Percentiles rank a stretch among this genome's conserved stretches.
Evolutionary conservation across 805 yeast species (phyloP).

Genomic region (Metschnikowia dekortorum): DNA sequence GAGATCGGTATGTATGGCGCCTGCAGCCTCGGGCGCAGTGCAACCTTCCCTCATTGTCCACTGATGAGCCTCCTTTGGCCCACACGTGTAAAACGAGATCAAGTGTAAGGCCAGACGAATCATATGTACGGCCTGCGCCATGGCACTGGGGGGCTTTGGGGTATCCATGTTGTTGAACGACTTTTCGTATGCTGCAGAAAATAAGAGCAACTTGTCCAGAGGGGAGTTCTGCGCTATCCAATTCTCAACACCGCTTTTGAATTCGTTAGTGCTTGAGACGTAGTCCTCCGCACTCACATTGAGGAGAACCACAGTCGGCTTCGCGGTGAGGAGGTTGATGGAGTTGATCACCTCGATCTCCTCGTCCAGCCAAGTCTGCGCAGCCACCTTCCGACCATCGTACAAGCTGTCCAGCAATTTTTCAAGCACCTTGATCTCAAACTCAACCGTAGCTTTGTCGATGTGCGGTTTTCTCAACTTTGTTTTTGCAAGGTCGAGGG

Average conservation of each 20-base stretch:
- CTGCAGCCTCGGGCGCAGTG: slow-evolving; percentile 98
- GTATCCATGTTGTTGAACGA: slow-evolving; percentile 12
- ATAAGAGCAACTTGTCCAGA: slow-evolving; percentile 38
- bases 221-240: slow-evolving; percentile 73
- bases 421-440: slow-evolving; percentile 28
- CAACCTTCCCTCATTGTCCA: slow-evolving; percentile 95
- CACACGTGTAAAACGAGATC: slow-evolving; percentile 93
- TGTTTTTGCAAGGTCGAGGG: slow-evolving; percentile 29
- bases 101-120: slow-evolving; percentile 33
- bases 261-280: slow-evolving; percentile 47
- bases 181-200: slow-evolving; percentile 49
- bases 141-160: slow-evolving; percentile 33
- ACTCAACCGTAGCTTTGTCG: slow-evolving; percentile 21
- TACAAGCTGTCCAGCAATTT: slow-evolving; percentile 31
- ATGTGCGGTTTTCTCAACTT: slow-evolving; percentile 27
- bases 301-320: slow-evolving; percentile 76
- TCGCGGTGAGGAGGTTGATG: slow-evolving; percentile 76
- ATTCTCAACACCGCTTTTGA: slow-evolving; percentile 44
- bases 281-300: slow-evolving; percentile 74
- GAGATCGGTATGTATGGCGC: slow-evolving; percentile 93
- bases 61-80: slow-evolving; percentile 94
- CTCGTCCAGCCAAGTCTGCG: slow-evolving; percentile 52
- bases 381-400: slow-evolving; percentile 57
- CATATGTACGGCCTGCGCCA: slow-evolving; percentile 55
- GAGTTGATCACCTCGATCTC: slow-evolving; percentile 67